Conservation (phyloP, 257 asterid species). For the Petrea volubilis region DNA sequence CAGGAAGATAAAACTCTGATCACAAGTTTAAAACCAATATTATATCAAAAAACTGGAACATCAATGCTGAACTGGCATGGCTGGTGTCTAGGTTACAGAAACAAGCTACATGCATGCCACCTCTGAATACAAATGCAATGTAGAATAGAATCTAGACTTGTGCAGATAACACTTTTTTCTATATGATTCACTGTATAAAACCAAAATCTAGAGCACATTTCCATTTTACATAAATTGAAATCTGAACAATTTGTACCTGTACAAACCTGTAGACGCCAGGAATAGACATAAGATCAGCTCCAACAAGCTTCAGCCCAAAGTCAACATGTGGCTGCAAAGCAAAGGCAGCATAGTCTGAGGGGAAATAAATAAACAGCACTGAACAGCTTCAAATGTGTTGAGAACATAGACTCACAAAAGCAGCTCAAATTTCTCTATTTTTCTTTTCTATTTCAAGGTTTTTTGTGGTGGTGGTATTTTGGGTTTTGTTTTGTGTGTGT, state of each 20-base stretch:
- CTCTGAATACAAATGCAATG: too few relatives aligned
- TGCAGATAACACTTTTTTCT: neutral
- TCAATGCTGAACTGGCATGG: too few relatives aligned
- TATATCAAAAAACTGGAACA: too few relatives aligned
- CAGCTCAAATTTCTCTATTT: constrained; percentile 21
- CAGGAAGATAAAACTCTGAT: too few relatives aligned
- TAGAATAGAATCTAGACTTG: too few relatives aligned
- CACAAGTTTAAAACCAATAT: too few relatives aligned
- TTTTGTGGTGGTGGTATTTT: too few relatives aligned
- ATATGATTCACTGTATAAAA: neutral
- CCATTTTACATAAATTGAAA: neutral
- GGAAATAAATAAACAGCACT: neutral
- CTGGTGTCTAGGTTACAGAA: too few relatives aligned
- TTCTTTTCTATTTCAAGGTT: too few relatives aligned
- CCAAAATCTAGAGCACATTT: too few relatives aligned
- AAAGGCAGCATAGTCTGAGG: neutral
- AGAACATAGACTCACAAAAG: constrained; percentile 3
- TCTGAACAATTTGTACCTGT: constrained; percentile 54
- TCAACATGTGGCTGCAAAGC: constrained; percentile 84
- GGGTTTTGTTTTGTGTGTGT: too few relatives aligned
- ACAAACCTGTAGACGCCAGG: constrained; percentile 82
- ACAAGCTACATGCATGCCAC: too few relatives aligned
- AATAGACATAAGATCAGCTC: constrained; percentile 99
- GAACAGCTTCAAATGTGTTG: neutral
- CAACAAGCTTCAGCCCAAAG: constrained; percentile 83